Conservation (phyloP, 1,139 yeast genomes). For the Candida sp. region DNA sequence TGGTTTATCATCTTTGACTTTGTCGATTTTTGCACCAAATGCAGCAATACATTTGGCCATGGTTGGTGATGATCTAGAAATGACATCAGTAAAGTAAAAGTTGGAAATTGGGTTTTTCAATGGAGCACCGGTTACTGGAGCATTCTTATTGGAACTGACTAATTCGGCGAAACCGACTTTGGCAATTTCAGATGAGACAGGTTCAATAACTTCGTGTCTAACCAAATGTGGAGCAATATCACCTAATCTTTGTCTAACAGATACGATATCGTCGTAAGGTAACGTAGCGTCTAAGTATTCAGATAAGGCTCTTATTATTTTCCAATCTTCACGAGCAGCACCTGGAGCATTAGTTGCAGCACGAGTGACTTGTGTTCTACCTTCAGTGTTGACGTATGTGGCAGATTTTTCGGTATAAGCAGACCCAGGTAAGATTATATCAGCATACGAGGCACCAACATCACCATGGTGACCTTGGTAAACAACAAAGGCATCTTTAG, state of each 20-base stretch:
- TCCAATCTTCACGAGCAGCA: constrained; percentile 92
- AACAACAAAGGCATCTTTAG: constrained; percentile 83
- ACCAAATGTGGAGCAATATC: constrained; percentile 82
- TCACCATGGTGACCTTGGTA: constrained; percentile 96
- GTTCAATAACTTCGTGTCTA: constrained; percentile 74
- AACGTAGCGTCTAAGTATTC: constrained; percentile 71
- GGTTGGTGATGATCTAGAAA: constrained; percentile 84
- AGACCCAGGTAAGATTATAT: constrained; percentile 82
- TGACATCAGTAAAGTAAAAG: constrained; percentile 86
- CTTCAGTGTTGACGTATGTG: constrained; percentile 90
- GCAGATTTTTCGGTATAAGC: constrained; percentile 89
- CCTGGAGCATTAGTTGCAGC: constrained; percentile 94
- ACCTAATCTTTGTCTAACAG: constrained; percentile 67
- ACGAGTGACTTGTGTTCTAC: constrained; percentile 81
- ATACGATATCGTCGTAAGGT: constrained; percentile 74
- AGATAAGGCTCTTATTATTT: constrained; percentile 77
- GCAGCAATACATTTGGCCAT: constrained; percentile 81
- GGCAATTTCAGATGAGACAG: constrained; percentile 57
- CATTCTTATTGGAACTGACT: constrained; percentile 34
- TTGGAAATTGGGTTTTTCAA: constrained; percentile 72
- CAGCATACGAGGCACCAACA: constrained; percentile 84
- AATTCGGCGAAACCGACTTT: constrained; percentile 55
- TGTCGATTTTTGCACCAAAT: constrained; percentile 65
- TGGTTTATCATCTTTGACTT: constrained; percentile 50
- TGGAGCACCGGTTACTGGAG: constrained; percentile 44